Base-by-base conservation (phyloP, 2,329 filamentous ascomycete genomes). In the Hymenoscyphus albidus region DNA sequence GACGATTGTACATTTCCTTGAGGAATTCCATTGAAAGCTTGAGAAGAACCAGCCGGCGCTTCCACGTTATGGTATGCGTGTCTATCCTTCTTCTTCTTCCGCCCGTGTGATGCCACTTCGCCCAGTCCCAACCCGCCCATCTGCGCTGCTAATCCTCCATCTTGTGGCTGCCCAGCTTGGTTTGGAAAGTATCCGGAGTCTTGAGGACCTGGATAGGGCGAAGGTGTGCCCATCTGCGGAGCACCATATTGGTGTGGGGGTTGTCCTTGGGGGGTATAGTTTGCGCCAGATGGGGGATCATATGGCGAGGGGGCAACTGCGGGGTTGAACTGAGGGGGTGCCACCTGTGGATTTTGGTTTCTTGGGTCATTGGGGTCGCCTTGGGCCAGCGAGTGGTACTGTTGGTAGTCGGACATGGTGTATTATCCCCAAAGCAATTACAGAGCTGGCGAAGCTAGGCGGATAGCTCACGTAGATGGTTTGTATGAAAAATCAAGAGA, bases 41-140 rank as follows among this genome's bases (percentile, higher is more conserved):
- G 87, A 5, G 88, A 86, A 40, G 86, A 87, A 59, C 87, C 86
- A 5, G 82, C 82, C 13, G 88, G 83, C 27, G 90, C 86, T 69
- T 94, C 92, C 62, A 98, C 86, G 48, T 87, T 89, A 77, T 98
- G 94, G 77, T 96, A 91, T 68, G 93, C 94, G 78, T 98, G 94
- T 65, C 92, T 87, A 76, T 97, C 90, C 83, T 97, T 97, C 86
- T 97, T 98, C 83, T 93, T 92, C 82, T 90, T 76, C 87, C 79
- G 69, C 77, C 76, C 65, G 77, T 77, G 66, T 74, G 83, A 64
- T 78, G 81, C 80, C 57, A 81, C 78, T 54, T 83, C 80, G 54
- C 70, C 82, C 70, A 96, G 80, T 51, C 83, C 88, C 84, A 96
- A 85, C 66, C 83, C 87, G 54, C 88, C 88, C 88, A 96, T 90